Percentiles rank a stretch among this genome's conserved stretches.
Evolutionary conservation across 1,139 yeast genomes (phyloP).

Genomic region (Eremothecium cymbalariae): DNA sequence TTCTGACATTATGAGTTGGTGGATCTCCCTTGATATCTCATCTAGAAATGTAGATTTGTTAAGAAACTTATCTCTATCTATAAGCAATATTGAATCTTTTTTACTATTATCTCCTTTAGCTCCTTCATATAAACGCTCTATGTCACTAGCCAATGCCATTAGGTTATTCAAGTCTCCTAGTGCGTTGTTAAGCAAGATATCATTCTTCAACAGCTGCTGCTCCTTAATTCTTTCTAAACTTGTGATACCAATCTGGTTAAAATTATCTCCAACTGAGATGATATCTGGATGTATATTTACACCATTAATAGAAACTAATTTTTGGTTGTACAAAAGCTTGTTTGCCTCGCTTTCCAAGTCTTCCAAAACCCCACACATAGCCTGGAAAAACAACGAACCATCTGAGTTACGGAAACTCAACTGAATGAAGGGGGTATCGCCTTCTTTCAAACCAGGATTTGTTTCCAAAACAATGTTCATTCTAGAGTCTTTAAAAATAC

Average conservation of each 20-base stretch:
- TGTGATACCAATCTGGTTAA: slow-evolving; percentile 48
- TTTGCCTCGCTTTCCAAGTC: slow-evolving; percentile 41
- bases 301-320: slow-evolving; percentile 25
- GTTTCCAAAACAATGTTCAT: slow-evolving; percentile 27
- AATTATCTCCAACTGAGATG: slow-evolving; percentile 14
- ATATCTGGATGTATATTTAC: slow-evolving; percentile 12
- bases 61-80: slow-evolving; percentile 33
- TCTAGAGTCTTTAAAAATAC: slow-evolving; percentile 29
- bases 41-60: slow-evolving; percentile 30
- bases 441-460: slow-evolving; percentile 29
- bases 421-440: slow-evolving; percentile 39
- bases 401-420: slow-evolving; percentile 60
- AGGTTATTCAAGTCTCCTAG: slow-evolving; percentile 70
- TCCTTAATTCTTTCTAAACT: slow-evolving; percentile 60
- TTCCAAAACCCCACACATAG: slow-evolving; percentile 39
- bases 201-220: slow-evolving; percentile 49
- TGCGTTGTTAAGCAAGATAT: slow-evolving; percentile 56
- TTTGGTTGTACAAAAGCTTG: slow-evolving; percentile 26
- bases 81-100: slow-evolving; percentile 22
- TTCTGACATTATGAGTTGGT: slow-evolving; percentile 43
- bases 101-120: slow-evolving; percentile 18
- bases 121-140: slow-evolving; percentile 44
- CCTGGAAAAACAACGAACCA: slow-evolving; percentile 40
- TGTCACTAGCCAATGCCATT: slow-evolving; percentile 70
- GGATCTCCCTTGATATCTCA: slow-evolving; percentile 45